phyloP scores from a whole-genome alignment of 768 basidiomycete species.

The Pseudohyphozyma bogoriensis region DNA sequence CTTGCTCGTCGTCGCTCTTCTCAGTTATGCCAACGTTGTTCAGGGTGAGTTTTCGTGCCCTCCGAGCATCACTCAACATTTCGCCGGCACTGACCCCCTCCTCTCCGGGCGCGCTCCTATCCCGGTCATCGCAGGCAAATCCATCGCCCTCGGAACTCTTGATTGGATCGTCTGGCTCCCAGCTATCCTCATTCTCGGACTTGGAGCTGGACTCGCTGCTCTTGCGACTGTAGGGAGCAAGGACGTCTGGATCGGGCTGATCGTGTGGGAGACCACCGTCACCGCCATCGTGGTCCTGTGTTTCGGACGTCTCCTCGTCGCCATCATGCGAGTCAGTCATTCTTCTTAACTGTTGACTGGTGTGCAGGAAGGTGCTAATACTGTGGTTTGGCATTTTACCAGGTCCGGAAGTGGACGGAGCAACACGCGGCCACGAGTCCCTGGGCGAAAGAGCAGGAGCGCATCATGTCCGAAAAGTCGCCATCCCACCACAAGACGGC shows the following conservation, averaged over 20 bases:
- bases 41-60: not conserved
- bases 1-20: slow-evolving; percentile 11
- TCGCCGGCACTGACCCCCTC: not conserved
- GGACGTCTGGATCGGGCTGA: slow-evolving; percentile 12
- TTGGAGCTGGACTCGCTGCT: slow-evolving; percentile 14
- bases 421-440: not conserved
- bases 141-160: slow-evolving; percentile 10
- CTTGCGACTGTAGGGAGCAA: not conserved
- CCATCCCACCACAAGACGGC: not conserved
- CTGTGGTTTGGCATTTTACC: no score
- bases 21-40: slow-evolving; percentile 18
- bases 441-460: slow-evolving; percentile 1
- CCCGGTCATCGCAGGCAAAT: not conserved
- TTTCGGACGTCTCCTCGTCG: slow-evolving; percentile 35
- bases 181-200: not conserved
- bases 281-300: slow-evolving; percentile 5
- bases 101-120: not conserved
- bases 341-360: no score
- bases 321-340: slow-evolving; percentile 29
- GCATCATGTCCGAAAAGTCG: not conserved
- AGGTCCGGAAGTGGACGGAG: slow-evolving; percentile 13
- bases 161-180: slow-evolving; percentile 28
- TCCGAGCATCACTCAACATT: not conserved
- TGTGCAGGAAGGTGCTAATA: no score
- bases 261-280: slow-evolving; percentile 6